Percentiles rank a stretch among this genome's conserved stretches.
Evolutionary conservation across 495 filamentous ascomycete genomes (phyloP).

Genomic region (Hypoxylon fragiforme): DNA sequence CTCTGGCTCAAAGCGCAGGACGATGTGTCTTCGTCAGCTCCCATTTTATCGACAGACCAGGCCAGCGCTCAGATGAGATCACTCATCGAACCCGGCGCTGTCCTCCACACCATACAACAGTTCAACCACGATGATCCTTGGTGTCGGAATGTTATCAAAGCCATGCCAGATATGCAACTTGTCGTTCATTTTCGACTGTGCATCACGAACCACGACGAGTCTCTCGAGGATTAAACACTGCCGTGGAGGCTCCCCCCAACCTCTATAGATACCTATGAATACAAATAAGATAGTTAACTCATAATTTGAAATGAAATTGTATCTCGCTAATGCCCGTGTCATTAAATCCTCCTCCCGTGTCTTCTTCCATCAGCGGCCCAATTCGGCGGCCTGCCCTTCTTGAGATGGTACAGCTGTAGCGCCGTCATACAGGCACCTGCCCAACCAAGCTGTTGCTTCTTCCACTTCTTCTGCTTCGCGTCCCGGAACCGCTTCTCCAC

Average conservation of each 20-base stretch:
- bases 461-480: constrained; percentile 40
- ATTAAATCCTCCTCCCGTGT: constrained; percentile 16
- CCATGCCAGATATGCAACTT: constrained; percentile 26
- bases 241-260: background rate
- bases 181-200: constrained; percentile 29
- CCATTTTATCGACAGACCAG: constrained; percentile 7
- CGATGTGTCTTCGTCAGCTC: constrained; percentile 12
- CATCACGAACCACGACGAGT: constrained; percentile 19
- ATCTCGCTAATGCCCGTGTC: too few relatives aligned
- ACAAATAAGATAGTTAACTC: background rate
- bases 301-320: too few relatives aligned
- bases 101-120: constrained; percentile 16
- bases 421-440: constrained; percentile 37
- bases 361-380: constrained; percentile 4
- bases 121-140: constrained; percentile 21
- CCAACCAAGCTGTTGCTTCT: constrained; percentile 46
- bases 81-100: constrained; percentile 18
- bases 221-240: constrained; percentile 5
- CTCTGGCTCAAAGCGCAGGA: constrained; percentile 27
- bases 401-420: constrained; percentile 33
- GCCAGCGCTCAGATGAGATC: constrained; percentile 14
- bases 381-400: constrained; percentile 28
- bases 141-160: constrained; percentile 13
- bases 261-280: background rate
- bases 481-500: constrained; percentile 39